phyloP scores from a whole-genome alignment of 2,329 filamentous ascomycete genomes.

The Meredithiella fracta region DNA sequence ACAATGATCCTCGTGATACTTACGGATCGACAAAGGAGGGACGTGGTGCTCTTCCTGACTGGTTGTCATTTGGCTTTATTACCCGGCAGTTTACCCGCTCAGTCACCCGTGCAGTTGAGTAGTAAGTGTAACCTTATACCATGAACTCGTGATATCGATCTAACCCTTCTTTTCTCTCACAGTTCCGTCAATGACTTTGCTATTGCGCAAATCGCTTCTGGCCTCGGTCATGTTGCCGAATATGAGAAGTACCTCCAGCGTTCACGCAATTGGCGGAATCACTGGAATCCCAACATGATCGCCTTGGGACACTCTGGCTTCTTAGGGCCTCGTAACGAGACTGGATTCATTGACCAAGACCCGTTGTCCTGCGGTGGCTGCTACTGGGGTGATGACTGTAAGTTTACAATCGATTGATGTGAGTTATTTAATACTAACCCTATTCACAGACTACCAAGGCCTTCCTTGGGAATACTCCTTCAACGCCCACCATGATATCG shows the following conservation, averaged over 20 bases:
- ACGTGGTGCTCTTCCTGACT: constrained; percentile 51
- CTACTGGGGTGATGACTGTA: constrained; percentile 45
- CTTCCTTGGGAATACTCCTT: constrained; percentile 50
- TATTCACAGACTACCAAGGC: constrained; percentile 33
- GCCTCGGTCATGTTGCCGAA: constrained; percentile 34
- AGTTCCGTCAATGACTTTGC: constrained; percentile 50
- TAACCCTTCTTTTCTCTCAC: neutral
- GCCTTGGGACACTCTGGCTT: constrained; percentile 49
- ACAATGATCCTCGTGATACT: constrained; percentile 37
- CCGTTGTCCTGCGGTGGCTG: constrained; percentile 44
- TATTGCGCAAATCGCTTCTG: constrained; percentile 46
- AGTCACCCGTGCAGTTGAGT: constrained; percentile 49
- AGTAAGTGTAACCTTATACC: constrained; percentile 23
- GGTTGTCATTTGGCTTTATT: constrained; percentile 48
- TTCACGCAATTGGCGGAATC: constrained; percentile 53
- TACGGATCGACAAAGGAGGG: constrained; percentile 51
- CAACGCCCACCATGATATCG: constrained; percentile 54
- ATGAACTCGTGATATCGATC: neutral
- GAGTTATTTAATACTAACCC: neutral
- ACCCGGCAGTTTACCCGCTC: constrained; percentile 44
- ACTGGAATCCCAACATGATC: constrained; percentile 45
- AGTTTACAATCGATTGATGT: constrained; percentile 2
- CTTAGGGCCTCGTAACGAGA: constrained; percentile 41
- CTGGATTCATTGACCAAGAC: constrained; percentile 37
- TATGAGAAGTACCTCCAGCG: constrained; percentile 43